Percentiles rank a stretch among this genome's conserved stretches.
These are phyloP conservation scores for Pigoraptor vietnamica DNA, from an alignment of 78 protist genomes.

Conservation along the genomic window DNA sequence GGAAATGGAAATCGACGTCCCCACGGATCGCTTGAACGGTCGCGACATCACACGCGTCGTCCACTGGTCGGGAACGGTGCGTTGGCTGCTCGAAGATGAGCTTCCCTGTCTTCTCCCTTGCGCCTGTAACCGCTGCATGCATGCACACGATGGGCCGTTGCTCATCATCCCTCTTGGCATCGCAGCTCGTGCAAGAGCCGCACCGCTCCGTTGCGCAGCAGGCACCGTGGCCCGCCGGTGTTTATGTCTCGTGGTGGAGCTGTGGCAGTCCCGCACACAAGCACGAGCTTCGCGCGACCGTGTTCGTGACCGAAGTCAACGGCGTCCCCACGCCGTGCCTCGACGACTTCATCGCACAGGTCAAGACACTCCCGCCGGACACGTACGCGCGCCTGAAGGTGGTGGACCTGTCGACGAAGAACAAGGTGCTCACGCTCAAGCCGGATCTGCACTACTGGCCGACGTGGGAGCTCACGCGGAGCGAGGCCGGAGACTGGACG, in stretches of 20 bases:
- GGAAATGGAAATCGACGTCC: background rate
- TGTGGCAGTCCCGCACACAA: conserved; percentile 22
- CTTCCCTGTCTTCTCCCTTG: too few species aligned
- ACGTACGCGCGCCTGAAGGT: conserved; percentile 18
- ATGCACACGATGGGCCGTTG: too few species aligned
- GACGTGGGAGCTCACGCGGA: conserved; percentile 13
- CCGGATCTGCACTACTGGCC: conserved; percentile 42
- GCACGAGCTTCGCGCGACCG: conserved; percentile 26
- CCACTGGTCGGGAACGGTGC: background rate
- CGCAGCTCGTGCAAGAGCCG: background rate
- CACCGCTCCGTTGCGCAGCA: conserved; percentile 9
- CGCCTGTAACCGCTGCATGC: too few species aligned
- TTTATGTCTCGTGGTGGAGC: conserved; percentile 6
- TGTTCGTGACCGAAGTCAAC: conserved; percentile 31
- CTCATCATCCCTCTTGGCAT: too few species aligned
- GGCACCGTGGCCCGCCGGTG: conserved; percentile 6
- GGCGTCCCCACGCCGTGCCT: conserved; percentile 19
- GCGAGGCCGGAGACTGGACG: background rate
- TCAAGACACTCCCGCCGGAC: background rate
- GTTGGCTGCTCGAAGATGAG: too few species aligned
- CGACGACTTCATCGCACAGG: background rate
- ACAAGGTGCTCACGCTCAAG: conserved; percentile 21
- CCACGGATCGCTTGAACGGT: background rate
- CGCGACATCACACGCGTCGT: background rate
- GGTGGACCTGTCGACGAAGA: conserved; percentile 22